phyloP scores from a whole-genome alignment of 2,329 filamentous ascomycete species.

The Aspergillus nomiae region DNA sequence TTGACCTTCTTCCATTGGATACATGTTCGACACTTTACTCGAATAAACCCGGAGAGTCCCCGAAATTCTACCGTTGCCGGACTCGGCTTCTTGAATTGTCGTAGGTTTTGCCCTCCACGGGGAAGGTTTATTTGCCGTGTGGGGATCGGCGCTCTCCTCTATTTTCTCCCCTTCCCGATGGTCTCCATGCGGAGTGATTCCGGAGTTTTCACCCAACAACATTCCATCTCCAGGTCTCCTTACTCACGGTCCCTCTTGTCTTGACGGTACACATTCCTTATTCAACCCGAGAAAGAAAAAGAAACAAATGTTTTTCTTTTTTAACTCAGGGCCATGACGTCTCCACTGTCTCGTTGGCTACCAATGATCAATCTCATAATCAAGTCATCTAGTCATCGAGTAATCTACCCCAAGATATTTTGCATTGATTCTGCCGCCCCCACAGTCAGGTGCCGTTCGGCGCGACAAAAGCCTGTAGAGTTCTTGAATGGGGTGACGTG shows the following conservation, averaged over 20 bases:
- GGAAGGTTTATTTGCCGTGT: constrained; percentile 7
- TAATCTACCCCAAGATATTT: background rate
- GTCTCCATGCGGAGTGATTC: background rate
- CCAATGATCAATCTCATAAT: background rate
- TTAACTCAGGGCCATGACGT: background rate
- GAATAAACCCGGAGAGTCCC: constrained; percentile 10
- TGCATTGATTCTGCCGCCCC: background rate
- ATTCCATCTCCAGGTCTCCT: background rate
- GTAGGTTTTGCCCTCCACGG: constrained; percentile 7
- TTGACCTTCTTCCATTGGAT: background rate
- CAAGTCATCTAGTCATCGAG: background rate
- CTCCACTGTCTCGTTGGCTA: background rate
- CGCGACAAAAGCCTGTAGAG: background rate
- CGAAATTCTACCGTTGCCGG: constrained; percentile 12
- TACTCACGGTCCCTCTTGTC: background rate
- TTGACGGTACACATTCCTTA: background rate
- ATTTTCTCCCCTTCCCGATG: background rate
- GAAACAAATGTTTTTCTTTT: background rate
- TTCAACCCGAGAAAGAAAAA: background rate
- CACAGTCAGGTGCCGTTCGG: background rate
- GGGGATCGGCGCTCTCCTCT: background rate
- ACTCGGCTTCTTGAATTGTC: background rate
- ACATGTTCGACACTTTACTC: background rate
- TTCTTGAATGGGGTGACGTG: constrained; percentile 5
- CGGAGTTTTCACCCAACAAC: background rate